Conservation (phyloP, 176 grass and related monocot species). For the Lolium rigidum region DNA sequence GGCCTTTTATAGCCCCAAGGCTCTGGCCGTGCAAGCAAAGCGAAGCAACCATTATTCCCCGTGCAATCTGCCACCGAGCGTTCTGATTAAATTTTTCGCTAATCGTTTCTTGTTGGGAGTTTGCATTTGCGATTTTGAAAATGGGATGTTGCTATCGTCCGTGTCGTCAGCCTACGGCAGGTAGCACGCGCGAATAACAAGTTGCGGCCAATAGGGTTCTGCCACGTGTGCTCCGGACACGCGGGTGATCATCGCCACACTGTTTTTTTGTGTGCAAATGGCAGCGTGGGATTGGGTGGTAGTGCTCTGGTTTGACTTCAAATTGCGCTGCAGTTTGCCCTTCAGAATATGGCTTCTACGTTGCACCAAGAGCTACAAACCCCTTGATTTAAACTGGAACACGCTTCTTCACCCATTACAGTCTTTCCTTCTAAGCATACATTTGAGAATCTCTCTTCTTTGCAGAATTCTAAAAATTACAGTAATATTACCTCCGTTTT, state of each 20-base stretch:
- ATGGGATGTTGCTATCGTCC: conserved; percentile 9
- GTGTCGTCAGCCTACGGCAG: conserved; percentile 37
- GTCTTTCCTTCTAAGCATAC: too few relatives aligned
- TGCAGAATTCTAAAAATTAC: too few relatives aligned
- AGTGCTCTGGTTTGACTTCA: conserved; percentile 35
- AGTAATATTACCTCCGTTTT: too few relatives aligned
- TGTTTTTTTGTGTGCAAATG: background rate
- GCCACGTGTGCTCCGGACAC: conserved; percentile 28
- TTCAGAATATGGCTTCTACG: conserved; percentile 34
- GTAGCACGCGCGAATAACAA: conserved; percentile 52
- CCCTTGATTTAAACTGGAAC: too few relatives aligned
- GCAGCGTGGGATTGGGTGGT: background rate
- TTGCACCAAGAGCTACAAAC: conserved; percentile 24
- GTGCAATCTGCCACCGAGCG: too few relatives aligned
- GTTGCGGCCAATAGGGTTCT: conserved; percentile 27
- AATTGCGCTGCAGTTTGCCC: background rate
- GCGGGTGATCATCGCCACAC: background rate
- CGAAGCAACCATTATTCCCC: conserved; percentile 43
- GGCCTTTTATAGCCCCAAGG: conserved; percentile 63
- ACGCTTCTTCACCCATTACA: too few relatives aligned
- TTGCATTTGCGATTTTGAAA: conserved; percentile 15
- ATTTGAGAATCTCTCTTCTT: too few relatives aligned
- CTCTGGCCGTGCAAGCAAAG: conserved; percentile 38
- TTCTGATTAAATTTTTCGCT: background rate
- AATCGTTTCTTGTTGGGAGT: background rate